Evolutionary conservation across 768 basidiomycete genomes (phyloP).

Genomic region (Coprinopsis cinerea): DNA sequence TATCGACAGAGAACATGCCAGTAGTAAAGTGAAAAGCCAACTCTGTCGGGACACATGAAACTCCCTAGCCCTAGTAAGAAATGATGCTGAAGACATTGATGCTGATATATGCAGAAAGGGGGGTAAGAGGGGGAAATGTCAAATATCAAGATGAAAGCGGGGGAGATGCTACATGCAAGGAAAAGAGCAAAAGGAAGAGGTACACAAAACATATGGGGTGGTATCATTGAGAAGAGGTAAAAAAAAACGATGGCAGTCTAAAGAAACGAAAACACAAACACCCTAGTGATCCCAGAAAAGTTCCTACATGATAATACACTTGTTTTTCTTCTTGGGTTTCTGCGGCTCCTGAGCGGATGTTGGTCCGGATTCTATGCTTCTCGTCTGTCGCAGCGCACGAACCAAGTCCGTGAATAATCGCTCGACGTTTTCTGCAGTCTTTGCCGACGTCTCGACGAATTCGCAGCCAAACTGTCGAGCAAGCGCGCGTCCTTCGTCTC

Average conservation of each 20-base stretch:
- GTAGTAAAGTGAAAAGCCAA: background rate
- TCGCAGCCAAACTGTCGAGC: constrained; percentile 86
- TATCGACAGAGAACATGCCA: background rate
- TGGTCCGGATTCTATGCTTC: constrained; percentile 44
- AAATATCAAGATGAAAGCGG: constrained; percentile 19
- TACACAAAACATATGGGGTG: constrained; percentile 39
- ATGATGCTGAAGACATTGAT: constrained; percentile 9
- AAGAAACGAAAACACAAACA: constrained; percentile 33
- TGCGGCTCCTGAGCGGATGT: constrained; percentile 20
- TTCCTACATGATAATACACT: constrained; percentile 81
- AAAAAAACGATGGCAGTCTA: constrained; percentile 63
- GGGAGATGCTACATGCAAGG: constrained; percentile 17
- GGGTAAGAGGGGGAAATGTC: constrained; percentile 15
- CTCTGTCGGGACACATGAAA: constrained; percentile 5
- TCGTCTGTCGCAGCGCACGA: constrained; percentile 70
- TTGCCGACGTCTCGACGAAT: constrained; percentile 95
- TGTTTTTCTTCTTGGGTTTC: constrained; percentile 39
- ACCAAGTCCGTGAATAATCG: constrained; percentile 85
- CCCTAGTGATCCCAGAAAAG: constrained; percentile 53
- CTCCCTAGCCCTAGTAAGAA: constrained; percentile 10
- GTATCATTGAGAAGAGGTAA: constrained; percentile 75
- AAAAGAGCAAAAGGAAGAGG: constrained; percentile 19
- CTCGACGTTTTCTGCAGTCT: constrained; percentile 91
- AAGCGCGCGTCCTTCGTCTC: constrained; percentile 79
- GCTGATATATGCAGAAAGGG: constrained; percentile 18